Evolutionary conservation across 331 rosid genomes (phyloP), one percentile per base, ranked within the genome.

Genomic region (Acacia concinna): DNA sequence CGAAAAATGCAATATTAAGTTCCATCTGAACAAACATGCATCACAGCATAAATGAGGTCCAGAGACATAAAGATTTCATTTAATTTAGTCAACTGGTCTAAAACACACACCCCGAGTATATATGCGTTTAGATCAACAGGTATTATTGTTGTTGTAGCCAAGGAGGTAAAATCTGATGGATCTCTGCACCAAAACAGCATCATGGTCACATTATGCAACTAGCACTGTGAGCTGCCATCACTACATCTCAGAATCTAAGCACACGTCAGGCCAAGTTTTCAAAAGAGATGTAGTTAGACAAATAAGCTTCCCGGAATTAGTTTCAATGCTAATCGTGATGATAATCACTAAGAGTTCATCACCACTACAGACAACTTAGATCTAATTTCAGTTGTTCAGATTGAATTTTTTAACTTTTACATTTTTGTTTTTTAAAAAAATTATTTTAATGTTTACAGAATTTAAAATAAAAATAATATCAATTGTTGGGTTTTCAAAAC

Each of bases 41-140:
- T 21, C 83, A 79, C 8, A 67, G 54, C 21, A 54, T 40, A 76
- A 63, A 57, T 84, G 76, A 40, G 54, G 79, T 56, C 57, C 59
- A 59, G 37, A 54, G 78, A 51, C 44, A 38, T 9, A 66, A 8
- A 79, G 65, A 38, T 32, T 23, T 28, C 73, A 46, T 52, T 73
- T 76, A 40, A 51, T 69, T 74, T 43, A 82, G 56, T 59, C 40
- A 74, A 31, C 49, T 38, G 52, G 68, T 72, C 70, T 54, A 30
- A 38, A 72, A 68, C n/a, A 25, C 87, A 51, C 84, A 93, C 98
- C 94, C 93, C 91, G 27, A 88, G 97, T 34, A 93, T 17, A 79
- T 84, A 89, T 56, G 86, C 89, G 89, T 96, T 90, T 59, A 96
- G 87, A 80, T 96, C 99, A 71, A 91, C 94, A 40, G 97, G 98